Conservation (phyloP, 2,329 filamentous ascomycete species). For the Fusarium compactum region DNA sequence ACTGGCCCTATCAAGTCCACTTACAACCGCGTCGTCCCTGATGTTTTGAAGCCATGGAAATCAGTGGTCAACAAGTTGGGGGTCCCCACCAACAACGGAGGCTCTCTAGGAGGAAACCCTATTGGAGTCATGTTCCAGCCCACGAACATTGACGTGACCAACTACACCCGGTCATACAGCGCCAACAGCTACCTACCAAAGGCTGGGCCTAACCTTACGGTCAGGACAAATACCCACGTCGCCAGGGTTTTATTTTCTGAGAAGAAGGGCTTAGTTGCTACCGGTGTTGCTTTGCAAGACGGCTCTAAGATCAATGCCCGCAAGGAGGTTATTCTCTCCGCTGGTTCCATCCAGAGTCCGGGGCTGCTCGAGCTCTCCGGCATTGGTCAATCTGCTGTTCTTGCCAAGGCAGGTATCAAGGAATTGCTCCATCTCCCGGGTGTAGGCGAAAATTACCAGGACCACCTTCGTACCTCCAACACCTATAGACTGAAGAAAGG, state of each 20-base stretch:
- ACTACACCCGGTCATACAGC: conserved; percentile 61
- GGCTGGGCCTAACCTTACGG: conserved; percentile 54
- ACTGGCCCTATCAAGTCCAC: conserved; percentile 44
- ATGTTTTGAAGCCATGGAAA: conserved; percentile 57
- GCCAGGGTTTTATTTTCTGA: not conserved
- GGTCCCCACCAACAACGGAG: conserved; percentile 48
- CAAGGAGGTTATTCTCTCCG: conserved; percentile 10
- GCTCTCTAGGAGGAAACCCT: conserved; percentile 57
- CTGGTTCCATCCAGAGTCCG: conserved; percentile 10
- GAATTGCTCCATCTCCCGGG: not conserved
- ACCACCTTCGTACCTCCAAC: conserved; percentile 8
- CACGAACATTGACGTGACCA: conserved; percentile 56
- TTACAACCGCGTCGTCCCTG: conserved; percentile 56
- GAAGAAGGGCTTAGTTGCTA: not conserved
- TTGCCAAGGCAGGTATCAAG: not conserved
- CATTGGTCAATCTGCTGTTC: not conserved
- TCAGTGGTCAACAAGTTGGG: conserved; percentile 51
- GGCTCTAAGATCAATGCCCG: not conserved
- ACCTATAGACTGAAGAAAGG: not conserved
- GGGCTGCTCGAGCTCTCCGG: not conserved
- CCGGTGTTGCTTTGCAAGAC: not conserved
- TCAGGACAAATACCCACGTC: conserved; percentile 4
- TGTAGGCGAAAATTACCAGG: conserved; percentile 8
- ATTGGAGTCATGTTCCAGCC: conserved; percentile 61
- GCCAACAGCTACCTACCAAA: conserved; percentile 57